Evolutionary conservation across 2,329 filamentous ascomycete species (phyloP), one percentile per base, ranked within the genome.

Genomic region (Dothidotthia symphoricarpi): DNA sequence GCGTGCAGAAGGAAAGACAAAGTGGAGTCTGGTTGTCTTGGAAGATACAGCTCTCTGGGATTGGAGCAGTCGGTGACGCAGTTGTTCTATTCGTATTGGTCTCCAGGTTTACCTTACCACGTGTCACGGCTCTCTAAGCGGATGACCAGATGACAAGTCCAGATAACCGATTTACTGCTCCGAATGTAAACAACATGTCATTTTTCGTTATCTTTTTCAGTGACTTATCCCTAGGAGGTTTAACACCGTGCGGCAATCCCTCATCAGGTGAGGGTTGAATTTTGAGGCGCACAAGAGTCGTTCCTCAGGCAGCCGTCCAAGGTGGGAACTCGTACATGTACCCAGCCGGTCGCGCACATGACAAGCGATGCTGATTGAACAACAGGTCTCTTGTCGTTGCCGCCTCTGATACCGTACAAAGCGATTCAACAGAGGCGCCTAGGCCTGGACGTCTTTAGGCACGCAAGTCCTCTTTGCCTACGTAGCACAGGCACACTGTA

Each of bases 101-200:
- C 35, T 38, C 41, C 32, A 31, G 39, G 51, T 54, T 55, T 57
- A 57, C 55, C 52, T 57, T 41, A 55, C 56, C 61, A 66, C 59
- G 55, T 65, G 61, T 62, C 53, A 51, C 50, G 44, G 41, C 37
- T 39, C 49, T 41, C 35, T 46, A 51, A 52, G 41, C 39, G 39
- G 40, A 31, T 28, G 41, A 49, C 50, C 55, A 39, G 51, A 58
- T 61, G 58, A 63, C 59, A 53, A 57, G 43, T 38, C 36, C 30
- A 41, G 41, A 41, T 51, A 47, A 54, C 46, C 40, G 33, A 49
- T 28, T 48, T 41, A 41, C 50, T 46, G 53, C 46, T 55, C 43
- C 52, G 53, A 58, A 59, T 61, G 57, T 54, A 57, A 56, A 61
- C 47, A 51, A 39, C 51, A 53, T 58, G 55, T 55, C 59, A 55